phyloP scores from a whole-genome alignment of 495 filamentous ascomycete genomes.

The Penicillium mononematosum region DNA sequence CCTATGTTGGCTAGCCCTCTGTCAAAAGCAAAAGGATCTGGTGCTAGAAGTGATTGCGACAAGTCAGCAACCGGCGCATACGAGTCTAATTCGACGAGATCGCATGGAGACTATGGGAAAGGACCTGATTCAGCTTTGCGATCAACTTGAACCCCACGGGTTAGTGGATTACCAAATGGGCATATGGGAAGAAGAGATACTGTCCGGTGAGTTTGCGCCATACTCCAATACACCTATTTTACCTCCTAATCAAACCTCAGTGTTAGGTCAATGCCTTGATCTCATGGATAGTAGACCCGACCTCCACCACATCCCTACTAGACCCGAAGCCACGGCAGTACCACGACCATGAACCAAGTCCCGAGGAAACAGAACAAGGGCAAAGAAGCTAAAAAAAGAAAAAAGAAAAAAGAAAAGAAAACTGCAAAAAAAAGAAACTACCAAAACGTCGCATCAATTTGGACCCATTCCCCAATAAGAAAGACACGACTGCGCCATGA shows the following conservation, averaged over 20 bases:
- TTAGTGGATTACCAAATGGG: conserved; percentile 97
- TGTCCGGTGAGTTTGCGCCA: conserved; percentile 60
- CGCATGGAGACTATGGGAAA: conserved; percentile 76
- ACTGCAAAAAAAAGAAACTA: background rate
- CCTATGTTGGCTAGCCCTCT: conserved; percentile 83
- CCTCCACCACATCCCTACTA: conserved; percentile 23
- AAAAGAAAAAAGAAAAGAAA: background rate
- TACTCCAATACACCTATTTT: conserved; percentile 7
- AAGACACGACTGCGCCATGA: conserved; percentile 9
- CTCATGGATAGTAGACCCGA: conserved; percentile 46
- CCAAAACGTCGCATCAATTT: background rate
- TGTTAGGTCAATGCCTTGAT: conserved; percentile 65
- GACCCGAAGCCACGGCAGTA: conserved; percentile 23
- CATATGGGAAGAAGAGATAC: conserved; percentile 91
- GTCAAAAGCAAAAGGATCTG: conserved; percentile 85
- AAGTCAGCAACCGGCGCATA: conserved; percentile 57
- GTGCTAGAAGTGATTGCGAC: conserved; percentile 56
- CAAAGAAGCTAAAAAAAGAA: background rate
- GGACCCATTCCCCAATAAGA: background rate
- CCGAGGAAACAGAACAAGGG: background rate
- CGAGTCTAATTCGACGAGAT: conserved; percentile 65
- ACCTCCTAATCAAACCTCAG: conserved; percentile 34
- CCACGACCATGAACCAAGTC: conserved; percentile 25
- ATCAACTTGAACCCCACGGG: conserved; percentile 81
- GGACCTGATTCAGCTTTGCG: conserved; percentile 77